Evolutionary conservation across 192 early-diverging fungal genomes (phyloP), one percentile per base, ranked within the genome.

Genomic region (Lobosporangium transversale): DNA sequence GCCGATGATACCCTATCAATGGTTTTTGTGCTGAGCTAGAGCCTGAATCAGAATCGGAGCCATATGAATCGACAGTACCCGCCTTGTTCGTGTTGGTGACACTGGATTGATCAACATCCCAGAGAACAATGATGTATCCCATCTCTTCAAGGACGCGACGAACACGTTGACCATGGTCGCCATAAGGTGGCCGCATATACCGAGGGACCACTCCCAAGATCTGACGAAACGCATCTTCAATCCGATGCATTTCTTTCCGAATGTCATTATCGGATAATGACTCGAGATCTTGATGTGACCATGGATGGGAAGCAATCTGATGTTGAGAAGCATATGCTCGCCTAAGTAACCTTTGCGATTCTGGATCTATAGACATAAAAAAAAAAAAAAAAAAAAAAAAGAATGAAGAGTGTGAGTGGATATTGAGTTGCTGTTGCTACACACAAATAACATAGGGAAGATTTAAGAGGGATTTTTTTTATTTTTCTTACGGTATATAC

Each of bases 181-280:
- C 80, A 73, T 73, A 89, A 0, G 89, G 89, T 5, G 88, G 87
- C n/a, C 91, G 83, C 56, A 89, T 81, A 60, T 87, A 92, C 0
- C 52, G 67, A 7, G 89, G 88, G 1, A 71, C 70, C 3, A 85
- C 80, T 5, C 88, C 89, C 35, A 85, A 81, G 35, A 84, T 74
- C 29, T 83, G 79, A 6, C 75, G 61, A 53, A 90, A 84, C 3
- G 83, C 79, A 3, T 79, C 66, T 32, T 87, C 84, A 20, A 86
- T 79, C 18, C 68, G 73, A 31, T 74, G 56, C 56, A 89, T 59
- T 68, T 86, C 83, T 43, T 74, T 23, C 12, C 83, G 66, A 57
- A 85, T 81, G 31, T 82, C 79, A 2, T 79, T 73, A 23, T 82
- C 79, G 3, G 73, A 66, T 5, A 86, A 42, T 8, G 48, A 59